Percentiles rank a stretch among this genome's conserved stretches.
Conservation (phyloP, 495 filamentous ascomycete genomes). For the Penicillium waksmanii region DNA sequence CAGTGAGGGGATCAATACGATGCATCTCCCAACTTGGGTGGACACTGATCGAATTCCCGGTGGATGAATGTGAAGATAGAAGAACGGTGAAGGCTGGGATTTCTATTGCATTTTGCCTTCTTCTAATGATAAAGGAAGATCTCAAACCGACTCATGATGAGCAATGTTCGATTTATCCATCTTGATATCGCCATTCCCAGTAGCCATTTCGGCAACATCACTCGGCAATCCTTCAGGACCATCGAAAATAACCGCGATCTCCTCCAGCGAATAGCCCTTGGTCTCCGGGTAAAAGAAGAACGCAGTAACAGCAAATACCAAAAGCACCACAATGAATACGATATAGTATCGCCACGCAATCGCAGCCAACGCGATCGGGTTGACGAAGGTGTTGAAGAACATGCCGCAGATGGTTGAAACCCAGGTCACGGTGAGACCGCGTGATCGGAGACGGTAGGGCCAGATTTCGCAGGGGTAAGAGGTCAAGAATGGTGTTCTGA, state of each 20-base stretch:
- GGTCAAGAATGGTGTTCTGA: slow-evolving; percentile 59
- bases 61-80: background rate
- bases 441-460: slow-evolving; percentile 66
- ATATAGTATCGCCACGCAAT: slow-evolving; percentile 63
- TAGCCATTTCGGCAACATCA: slow-evolving; percentile 3
- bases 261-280: slow-evolving; percentile 63
- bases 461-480: slow-evolving; percentile 68
- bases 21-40: slow-evolving; percentile 29
- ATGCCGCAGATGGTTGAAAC: slow-evolving; percentile 58
- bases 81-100: no score
- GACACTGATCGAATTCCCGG: slow-evolving; percentile 29
- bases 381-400: slow-evolving; percentile 58
- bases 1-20: slow-evolving; percentile 26
- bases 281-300: slow-evolving; percentile 71
- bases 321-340: slow-evolving; percentile 60
- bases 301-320: slow-evolving; percentile 54
- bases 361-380: slow-evolving; percentile 60
- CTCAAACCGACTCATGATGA: background rate
- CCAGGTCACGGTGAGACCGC: slow-evolving; percentile 66
- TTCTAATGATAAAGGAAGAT: no score
- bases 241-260: slow-evolving; percentile 44
- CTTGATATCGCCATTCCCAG: background rate
- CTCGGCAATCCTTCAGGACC: slow-evolving; percentile 1
- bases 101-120: no score
- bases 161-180: background rate